Evolutionary conservation across 2,329 filamentous ascomycete species (phyloP), one percentile per base, ranked within the genome.

Genomic region (Fusarium lateritium): DNA sequence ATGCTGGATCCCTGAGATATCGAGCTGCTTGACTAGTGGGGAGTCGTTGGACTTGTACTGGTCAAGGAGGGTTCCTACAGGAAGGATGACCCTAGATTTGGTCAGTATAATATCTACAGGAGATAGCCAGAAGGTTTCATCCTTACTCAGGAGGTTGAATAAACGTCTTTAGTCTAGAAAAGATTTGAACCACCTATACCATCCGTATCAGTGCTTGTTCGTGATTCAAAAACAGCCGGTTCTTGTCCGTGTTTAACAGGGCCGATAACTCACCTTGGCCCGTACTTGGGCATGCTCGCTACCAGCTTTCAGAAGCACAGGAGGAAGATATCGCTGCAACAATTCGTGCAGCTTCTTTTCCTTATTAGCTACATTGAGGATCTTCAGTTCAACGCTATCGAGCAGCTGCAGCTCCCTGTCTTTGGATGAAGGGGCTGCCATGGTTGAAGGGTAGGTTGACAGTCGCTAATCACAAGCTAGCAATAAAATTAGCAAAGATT

Each of bases 1-100:
- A 76, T 97, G 93, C 75, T 97, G 93, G 38, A 98, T 92, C 76
- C 97, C 97, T 19, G 92, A 85, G 40, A 98, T 83, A 79, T 98
- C 94, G 72, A 98, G 92, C 76, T 97, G 93, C 67, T 93, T 91
- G 69, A 99, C 89, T 38, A 98, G 84, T 2, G 90, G 83, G 14
- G 90, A 91, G 39, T 89, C 84, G 38, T 88, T 89, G 22, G 92
- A 75, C 79, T 97, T 97, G 84, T 97, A 98, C 78, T 98, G 96
- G 72, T 94, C 91, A 56, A 98, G 80, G 19, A 99, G 85, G 17
- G 90, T 89, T n/a, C 89, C 87, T 14, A 98, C 94, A 1, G 96
- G 96, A 7, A 99, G 83, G 55, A 94, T 85, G 68, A 98, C 89
- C 49, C 86, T 86, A 66, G 65, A 21, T 13, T 13, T 4, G 14